Evolutionary conservation across 208 protist species (phyloP).

Genomic region (Acanthamoeba divionensis): DNA sequence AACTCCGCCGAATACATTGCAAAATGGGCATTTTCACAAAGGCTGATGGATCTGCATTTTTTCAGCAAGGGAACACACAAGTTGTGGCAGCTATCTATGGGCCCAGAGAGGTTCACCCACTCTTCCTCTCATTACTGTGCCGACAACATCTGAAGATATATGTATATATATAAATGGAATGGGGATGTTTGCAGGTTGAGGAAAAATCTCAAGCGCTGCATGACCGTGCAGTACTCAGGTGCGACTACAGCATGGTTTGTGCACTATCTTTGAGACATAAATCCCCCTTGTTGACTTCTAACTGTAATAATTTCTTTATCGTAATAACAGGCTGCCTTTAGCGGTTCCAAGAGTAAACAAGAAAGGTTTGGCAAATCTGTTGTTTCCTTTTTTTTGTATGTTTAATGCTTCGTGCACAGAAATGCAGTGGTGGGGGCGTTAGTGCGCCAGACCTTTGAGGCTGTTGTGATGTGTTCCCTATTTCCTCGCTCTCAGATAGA

Average conservation of each 20-base stretch:
- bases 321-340: no score
- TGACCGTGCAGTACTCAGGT: constrained; percentile 79
- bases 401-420: no score
- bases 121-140: not conserved
- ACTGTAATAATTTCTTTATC: no score
- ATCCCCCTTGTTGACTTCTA: no score
- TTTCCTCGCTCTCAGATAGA: constrained; percentile 83
- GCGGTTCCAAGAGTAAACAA: no score
- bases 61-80: constrained; percentile 79
- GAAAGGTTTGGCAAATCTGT: no score
- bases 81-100: constrained; percentile 85
- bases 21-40: constrained; percentile 73
- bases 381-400: no score
- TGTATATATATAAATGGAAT: not conserved
- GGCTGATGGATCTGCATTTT: constrained; percentile 83
- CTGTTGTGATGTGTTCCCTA: constrained; percentile 64
- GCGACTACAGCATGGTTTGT: constrained; percentile 74
- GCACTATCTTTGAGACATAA: no score
- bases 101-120: constrained; percentile 73
- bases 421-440: constrained; percentile 72
- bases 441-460: constrained; percentile 77
- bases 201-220: constrained; percentile 54
- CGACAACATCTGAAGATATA: no score
- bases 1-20: constrained; percentile 79
- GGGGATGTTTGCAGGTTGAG: not conserved